Evolutionary conservation across 2,329 filamentous ascomycete species (phyloP).

Genomic region (Amesomyces nigricolor): DNA sequence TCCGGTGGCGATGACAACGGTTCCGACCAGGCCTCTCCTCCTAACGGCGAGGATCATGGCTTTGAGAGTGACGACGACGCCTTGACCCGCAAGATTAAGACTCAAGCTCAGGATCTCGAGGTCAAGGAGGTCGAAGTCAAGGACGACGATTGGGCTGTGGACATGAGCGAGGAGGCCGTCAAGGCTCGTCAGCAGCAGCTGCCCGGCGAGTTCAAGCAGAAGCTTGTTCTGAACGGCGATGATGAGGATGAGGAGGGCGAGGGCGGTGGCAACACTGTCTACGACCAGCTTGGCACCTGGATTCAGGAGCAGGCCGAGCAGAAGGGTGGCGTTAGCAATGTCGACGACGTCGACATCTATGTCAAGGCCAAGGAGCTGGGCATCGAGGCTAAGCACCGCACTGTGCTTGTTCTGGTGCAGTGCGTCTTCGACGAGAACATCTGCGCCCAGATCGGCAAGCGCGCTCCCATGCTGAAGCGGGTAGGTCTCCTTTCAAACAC

Average conservation of each 20-base stretch:
- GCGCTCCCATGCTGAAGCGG: constrained; percentile 83
- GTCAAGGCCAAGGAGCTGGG: constrained; percentile 95
- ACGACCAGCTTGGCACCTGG: constrained; percentile 92
- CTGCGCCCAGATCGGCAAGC: constrained; percentile 76
- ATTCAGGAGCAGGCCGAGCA: constrained; percentile 67
- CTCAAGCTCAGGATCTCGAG: constrained; percentile 45
- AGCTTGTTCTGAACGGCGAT: constrained; percentile 71
- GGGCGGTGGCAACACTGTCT: constrained; percentile 66
- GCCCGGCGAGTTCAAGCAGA: constrained; percentile 89
- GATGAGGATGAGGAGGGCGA: constrained; percentile 79
- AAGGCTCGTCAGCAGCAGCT: constrained; percentile 90
- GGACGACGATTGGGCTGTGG: constrained; percentile 91
- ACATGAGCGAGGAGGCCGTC: constrained; percentile 93
- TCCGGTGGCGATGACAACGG: constrained; percentile 55
- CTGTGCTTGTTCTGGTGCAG: constrained; percentile 84
- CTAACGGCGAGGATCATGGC: constrained; percentile 43
- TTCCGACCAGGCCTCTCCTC: constrained; percentile 29
- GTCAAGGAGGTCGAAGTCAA: constrained; percentile 52
- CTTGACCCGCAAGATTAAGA: constrained; percentile 70
- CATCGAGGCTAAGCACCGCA: constrained; percentile 91
- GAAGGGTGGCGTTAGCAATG: constrained; percentile 68
- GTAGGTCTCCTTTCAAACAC: constrained; percentile 39
- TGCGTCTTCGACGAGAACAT: constrained; percentile 91
- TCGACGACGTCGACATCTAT: constrained; percentile 88
- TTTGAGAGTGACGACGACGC: constrained; percentile 80